phyloP scores from a whole-genome alignment of 1,284 basidiomycete genomes.

The Ustilago shanxiensis region DNA sequence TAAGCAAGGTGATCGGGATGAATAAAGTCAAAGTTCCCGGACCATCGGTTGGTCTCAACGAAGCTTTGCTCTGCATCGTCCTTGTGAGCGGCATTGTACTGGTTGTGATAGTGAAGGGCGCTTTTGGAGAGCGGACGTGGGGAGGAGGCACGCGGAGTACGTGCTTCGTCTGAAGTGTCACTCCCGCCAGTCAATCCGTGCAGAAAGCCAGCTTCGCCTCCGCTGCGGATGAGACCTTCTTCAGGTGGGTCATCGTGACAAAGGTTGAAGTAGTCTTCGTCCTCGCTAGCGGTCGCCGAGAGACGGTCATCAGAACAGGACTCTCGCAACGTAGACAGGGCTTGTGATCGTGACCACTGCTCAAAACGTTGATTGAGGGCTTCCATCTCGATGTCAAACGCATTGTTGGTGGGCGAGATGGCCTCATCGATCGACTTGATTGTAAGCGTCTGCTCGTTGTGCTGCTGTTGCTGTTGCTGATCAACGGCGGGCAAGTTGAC shows the following conservation, averaged over 20 bases:
- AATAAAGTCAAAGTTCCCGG: conserved; percentile 36
- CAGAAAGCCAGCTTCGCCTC: neutral
- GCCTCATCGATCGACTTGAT: neutral
- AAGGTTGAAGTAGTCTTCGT: conserved; percentile 48
- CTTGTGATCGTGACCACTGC: conserved; percentile 32
- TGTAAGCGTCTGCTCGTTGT: neutral
- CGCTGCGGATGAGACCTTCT: neutral
- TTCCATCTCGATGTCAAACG: conserved; percentile 48
- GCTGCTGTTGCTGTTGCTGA: conserved; percentile 32
- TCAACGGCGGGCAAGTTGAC: conserved; percentile 39
- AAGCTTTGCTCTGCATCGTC: neutral
- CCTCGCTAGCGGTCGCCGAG: conserved; percentile 6
- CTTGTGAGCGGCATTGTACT: conserved; percentile 1
- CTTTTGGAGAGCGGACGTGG: conserved; percentile 28
- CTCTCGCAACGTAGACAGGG: neutral
- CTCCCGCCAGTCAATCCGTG: conserved; percentile 20
- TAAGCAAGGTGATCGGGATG: conserved; percentile 48
- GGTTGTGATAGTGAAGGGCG: conserved; percentile 14
- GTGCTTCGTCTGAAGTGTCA: conserved; percentile 49
- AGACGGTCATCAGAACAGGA: neutral
- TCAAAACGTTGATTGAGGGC: conserved; percentile 45
- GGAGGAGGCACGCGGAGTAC: conserved; percentile 45
- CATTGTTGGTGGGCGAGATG: conserved; percentile 9
- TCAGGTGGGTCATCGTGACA: conserved; percentile 20
- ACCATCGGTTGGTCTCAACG: conserved; percentile 6